Percentiles rank a stretch among this genome's conserved stretches.
phyloP scores from a whole-genome alignment of 2,329 filamentous ascomycete species.

The Fusarium camptoceras region DNA sequence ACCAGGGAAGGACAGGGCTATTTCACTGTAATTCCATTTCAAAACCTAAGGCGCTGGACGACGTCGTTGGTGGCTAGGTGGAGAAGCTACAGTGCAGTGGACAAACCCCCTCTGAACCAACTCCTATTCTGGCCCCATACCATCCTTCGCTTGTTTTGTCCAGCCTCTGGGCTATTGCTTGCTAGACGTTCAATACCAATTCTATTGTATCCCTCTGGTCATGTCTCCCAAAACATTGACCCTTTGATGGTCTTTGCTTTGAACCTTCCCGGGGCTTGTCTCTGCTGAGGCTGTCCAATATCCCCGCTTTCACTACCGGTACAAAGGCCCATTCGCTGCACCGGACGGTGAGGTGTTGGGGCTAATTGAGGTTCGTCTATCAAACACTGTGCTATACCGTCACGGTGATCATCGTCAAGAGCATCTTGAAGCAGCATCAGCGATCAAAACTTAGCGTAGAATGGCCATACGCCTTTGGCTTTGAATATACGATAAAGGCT shows the following conservation, averaged over 20 bases:
- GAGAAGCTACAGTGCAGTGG: constrained; percentile 4
- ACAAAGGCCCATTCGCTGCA: constrained; percentile 28
- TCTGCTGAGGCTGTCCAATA: constrained; percentile 17
- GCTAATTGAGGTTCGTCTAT: constrained; percentile 9
- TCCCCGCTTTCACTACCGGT: constrained; percentile 28
- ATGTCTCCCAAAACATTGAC: constrained; percentile 23
- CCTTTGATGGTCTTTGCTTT: constrained; percentile 19
- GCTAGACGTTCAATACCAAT: constrained; percentile 5
- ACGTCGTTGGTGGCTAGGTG: constrained; percentile 30
- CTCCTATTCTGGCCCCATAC: constrained; percentile 25
- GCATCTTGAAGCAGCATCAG: not conserved
- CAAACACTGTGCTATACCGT: constrained; percentile 32
- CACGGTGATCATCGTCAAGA: constrained; percentile 13
- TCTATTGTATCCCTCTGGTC: constrained; percentile 24
- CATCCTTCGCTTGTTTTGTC: constrained; percentile 10
- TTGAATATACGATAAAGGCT: constrained; percentile 13
- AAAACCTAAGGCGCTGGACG: constrained; percentile 22
- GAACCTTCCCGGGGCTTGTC: constrained; percentile 6
- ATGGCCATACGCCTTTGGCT: not conserved
- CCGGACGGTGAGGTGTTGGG: constrained; percentile 14
- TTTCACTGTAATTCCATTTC: constrained; percentile 23
- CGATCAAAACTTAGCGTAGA: not conserved
- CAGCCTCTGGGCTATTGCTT: constrained; percentile 4
- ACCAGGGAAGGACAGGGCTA: constrained; percentile 28
- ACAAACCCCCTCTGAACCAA: not conserved